Evolutionary conservation across 2,329 filamentous ascomycete genomes (phyloP).

Genomic region (Trichoderma sp.): DNA sequence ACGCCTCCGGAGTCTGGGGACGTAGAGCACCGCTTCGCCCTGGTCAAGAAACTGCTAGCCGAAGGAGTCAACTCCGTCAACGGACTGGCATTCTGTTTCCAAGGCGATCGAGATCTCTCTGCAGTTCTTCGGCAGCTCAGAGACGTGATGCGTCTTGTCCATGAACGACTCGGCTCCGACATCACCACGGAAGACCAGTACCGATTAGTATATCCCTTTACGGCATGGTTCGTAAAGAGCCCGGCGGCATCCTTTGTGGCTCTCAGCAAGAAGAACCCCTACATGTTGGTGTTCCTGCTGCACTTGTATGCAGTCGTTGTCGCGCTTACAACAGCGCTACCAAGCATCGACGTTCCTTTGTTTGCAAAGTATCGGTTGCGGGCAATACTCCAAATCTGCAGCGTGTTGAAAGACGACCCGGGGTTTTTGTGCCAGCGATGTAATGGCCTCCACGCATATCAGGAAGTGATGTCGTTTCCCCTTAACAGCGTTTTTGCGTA

Average conservation of each 20-base stretch:
- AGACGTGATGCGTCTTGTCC: conserved; percentile 14
- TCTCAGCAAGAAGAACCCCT: conserved; percentile 15
- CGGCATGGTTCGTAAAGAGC: conserved; percentile 17
- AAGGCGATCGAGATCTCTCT: conserved; percentile 10
- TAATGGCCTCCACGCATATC: conserved; percentile 5
- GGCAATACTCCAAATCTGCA: conserved; percentile 8
- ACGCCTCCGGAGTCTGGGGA: background rate
- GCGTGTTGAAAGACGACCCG: background rate
- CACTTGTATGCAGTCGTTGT: conserved; percentile 15
- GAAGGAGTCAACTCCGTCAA: conserved; percentile 2
- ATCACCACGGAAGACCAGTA: conserved; percentile 14
- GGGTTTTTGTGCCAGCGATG: conserved; percentile 13
- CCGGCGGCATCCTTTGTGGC: conserved; percentile 1
- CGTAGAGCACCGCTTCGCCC: background rate
- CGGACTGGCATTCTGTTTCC: conserved; percentile 3
- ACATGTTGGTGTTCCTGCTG: background rate
- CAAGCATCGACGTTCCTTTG: conserved; percentile 1
- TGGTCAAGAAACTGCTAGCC: background rate
- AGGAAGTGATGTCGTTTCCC: conserved; percentile 8
- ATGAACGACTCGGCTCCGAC: conserved; percentile 13
- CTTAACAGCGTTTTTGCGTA: conserved; percentile 10
- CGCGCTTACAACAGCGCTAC: conserved; percentile 1
- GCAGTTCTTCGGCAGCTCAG: conserved; percentile 10
- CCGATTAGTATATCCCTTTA: conserved; percentile 15
- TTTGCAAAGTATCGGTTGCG: conserved; percentile 13